phyloP scores from a whole-genome alignment of 306 rosid species.

The Arachis stenosperma region DNA sequence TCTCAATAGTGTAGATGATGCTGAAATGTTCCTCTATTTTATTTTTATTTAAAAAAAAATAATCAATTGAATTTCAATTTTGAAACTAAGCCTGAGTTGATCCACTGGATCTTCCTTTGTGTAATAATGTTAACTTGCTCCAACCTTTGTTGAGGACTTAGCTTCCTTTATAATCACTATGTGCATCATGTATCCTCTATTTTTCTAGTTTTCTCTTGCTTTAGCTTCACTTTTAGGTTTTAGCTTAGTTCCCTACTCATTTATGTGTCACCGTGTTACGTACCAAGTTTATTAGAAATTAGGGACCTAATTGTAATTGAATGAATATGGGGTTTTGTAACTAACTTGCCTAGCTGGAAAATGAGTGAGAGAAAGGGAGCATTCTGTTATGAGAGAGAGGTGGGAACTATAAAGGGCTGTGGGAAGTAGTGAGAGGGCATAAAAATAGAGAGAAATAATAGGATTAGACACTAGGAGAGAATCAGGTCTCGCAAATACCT shows the following conservation, averaged over 20 bases:
- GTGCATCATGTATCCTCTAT: not conserved
- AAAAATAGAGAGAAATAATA: too few species aligned
- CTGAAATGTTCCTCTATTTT: constrained; percentile 28
- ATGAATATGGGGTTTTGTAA: too few species aligned
- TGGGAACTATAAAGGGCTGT: too few species aligned
- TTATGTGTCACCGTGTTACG: not conserved
- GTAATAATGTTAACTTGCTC: constrained; percentile 2
- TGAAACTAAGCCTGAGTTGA: constrained; percentile 10
- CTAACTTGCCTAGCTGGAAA: too few species aligned
- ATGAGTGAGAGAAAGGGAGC: too few species aligned
- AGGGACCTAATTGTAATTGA: too few species aligned
- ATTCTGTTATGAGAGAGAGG: too few species aligned
- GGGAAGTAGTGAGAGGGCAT: too few species aligned
- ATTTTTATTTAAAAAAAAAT: not conserved
- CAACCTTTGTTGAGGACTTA: constrained; percentile 1
- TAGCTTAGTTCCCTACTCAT: not conserved
- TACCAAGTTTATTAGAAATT: too few species aligned
- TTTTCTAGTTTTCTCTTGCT: not conserved
- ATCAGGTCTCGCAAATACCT: too few species aligned
- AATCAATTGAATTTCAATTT: not conserved
- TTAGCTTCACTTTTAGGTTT: not conserved
- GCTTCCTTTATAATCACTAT: constrained; percentile 4
- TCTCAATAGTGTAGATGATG: not conserved
- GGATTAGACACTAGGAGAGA: too few species aligned
- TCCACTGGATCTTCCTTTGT: not conserved